phyloP scores from a whole-genome alignment of 139 green algal genomes.

The Mesostigma viride region DNA sequence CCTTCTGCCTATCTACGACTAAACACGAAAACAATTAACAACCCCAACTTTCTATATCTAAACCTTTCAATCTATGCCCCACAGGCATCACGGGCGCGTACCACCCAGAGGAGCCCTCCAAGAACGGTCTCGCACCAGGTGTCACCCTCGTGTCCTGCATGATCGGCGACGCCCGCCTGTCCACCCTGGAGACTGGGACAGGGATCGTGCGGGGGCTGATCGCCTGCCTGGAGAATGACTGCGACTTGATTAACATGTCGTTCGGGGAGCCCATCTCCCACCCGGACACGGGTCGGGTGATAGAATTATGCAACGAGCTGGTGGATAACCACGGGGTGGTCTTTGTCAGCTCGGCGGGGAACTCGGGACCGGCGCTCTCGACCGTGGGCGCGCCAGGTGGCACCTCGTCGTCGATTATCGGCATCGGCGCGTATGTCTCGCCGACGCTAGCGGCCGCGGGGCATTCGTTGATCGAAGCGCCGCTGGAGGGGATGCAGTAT shows the following conservation, averaged over 20 bases:
- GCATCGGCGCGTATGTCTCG: conserved; percentile 71
- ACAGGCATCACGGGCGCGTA: conserved; percentile 73
- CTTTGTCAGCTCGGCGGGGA: conserved; percentile 69
- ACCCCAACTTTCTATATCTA: too few species aligned
- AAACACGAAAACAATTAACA: too few species aligned
- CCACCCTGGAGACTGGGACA: conserved; percentile 68
- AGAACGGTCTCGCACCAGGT: conserved; percentile 75
- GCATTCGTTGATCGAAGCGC: conserved; percentile 47
- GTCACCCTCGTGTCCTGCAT: conserved; percentile 87
- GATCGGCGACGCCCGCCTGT: conserved; percentile 77
- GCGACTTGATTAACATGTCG: conserved; percentile 75
- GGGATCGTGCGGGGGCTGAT: conserved; percentile 60
- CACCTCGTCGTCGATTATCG: conserved; percentile 55
- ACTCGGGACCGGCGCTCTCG: conserved; percentile 68
- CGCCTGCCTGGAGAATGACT: conserved; percentile 32
- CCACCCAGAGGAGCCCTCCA: conserved; percentile 58
- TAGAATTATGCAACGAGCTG: conserved; percentile 54
- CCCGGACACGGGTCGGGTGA: conserved; percentile 54
- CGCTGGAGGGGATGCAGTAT: conserved; percentile 21
- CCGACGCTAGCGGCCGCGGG: conserved; percentile 60
- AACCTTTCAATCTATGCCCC: too few species aligned
- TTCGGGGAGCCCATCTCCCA: conserved; percentile 57
- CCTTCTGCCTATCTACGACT: too few species aligned
- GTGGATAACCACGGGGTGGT: conserved; percentile 74
- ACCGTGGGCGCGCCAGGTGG: conserved; percentile 75